Evolutionary conservation across 1,284 basidiomycete species (phyloP).

Genomic region (Ustilago nuda): DNA sequence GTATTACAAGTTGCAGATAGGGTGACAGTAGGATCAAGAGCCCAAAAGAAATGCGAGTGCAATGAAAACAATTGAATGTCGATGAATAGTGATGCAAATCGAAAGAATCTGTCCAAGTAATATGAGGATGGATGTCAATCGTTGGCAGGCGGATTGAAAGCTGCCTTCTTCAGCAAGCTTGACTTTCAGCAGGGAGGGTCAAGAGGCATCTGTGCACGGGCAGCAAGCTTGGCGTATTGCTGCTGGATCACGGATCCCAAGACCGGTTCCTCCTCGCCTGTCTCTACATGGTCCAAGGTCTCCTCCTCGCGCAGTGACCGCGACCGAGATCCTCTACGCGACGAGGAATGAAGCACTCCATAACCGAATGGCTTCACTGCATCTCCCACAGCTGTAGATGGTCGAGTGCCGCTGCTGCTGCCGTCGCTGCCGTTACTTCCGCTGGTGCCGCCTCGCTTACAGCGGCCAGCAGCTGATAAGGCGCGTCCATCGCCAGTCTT

Average conservation of each 20-base stretch:
- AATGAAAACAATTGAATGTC: conserved; percentile 5
- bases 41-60: conserved; percentile 14
- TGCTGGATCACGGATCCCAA: conserved; percentile 42
- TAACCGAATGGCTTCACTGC: conserved; percentile 45
- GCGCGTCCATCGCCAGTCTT: conserved; percentile 6
- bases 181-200: conserved; percentile 20
- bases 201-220: conserved; percentile 33
- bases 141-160: not conserved
- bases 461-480: conserved; percentile 15
- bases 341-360: conserved; percentile 7
- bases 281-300: conserved; percentile 9
- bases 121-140: not conserved
- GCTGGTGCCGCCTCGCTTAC: conserved; percentile 19
- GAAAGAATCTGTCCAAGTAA: conserved; percentile 1
- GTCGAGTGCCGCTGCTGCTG: conserved; percentile 24
- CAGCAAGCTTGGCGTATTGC: conserved; percentile 44
- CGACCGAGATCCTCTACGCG: conserved; percentile 15
- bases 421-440: conserved; percentile 16
- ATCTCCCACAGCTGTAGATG: conserved; percentile 34
- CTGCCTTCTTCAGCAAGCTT: not conserved
- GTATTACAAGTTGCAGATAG: conserved; percentile 23
- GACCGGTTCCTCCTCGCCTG: conserved; percentile 18
- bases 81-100: not conserved
- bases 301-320: not conserved
- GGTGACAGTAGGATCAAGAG: conserved; percentile 7